Conservation (phyloP, 148 eudicot genomes). For the Dysphania ambrosioides region DNA sequence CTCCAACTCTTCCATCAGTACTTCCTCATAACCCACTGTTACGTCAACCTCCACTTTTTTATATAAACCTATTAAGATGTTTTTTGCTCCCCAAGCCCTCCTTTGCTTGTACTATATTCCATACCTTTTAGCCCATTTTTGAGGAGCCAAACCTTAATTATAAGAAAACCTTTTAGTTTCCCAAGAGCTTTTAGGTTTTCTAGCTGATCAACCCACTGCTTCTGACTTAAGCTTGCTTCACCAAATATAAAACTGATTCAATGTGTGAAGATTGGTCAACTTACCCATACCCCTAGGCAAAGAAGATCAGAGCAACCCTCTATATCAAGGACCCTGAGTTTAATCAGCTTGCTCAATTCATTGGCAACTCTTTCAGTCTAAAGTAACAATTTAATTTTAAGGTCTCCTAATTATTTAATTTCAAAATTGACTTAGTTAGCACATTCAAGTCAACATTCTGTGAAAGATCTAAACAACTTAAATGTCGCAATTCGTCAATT, state of each 20-base stretch:
- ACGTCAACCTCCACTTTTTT: background rate
- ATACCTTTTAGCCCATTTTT: background rate
- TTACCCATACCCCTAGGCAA: slow-evolving; percentile 1
- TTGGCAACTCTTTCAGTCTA: background rate
- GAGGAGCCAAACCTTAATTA: background rate
- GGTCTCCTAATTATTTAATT: background rate
- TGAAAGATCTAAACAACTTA: slow-evolving; percentile 1
- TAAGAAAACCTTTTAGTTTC: background rate
- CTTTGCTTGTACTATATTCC: background rate
- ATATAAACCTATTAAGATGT: slow-evolving; percentile 5
- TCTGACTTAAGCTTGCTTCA: background rate
- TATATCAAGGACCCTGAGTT: background rate
- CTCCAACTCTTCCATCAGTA: background rate
- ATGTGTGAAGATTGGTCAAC: background rate
- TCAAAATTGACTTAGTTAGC: background rate
- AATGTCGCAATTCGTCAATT: background rate
- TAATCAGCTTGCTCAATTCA: background rate
- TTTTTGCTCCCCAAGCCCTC: background rate
- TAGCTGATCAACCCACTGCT: background rate
- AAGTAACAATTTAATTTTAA: background rate
- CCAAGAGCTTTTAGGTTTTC: background rate
- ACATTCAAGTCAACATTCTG: background rate
- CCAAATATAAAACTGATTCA: background rate
- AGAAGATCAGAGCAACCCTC: background rate
- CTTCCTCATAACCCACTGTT: background rate